Conservation (phyloP, 2,329 filamentous ascomycete genomes). For the Alternaria sp. region DNA sequence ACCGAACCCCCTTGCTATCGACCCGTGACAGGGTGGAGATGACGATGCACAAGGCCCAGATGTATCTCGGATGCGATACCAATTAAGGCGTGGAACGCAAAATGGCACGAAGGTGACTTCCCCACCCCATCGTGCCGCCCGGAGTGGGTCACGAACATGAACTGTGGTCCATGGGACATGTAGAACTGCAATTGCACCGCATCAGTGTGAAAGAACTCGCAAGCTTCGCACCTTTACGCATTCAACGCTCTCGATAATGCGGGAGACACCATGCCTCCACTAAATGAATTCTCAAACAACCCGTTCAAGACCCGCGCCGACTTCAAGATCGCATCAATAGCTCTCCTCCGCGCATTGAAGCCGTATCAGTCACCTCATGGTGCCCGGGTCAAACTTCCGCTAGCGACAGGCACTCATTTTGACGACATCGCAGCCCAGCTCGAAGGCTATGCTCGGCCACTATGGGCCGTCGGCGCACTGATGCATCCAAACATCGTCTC, state of each 20-base stretch:
- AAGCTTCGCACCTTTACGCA: not conserved
- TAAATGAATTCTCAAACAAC: constrained; percentile 44
- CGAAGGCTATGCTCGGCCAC: constrained; percentile 46
- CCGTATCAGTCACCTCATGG: constrained; percentile 45
- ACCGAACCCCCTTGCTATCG: not conserved
- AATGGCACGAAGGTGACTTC: not conserved
- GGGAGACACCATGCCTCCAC: constrained; percentile 34
- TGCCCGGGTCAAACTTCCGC: constrained; percentile 43
- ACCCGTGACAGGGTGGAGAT: not conserved
- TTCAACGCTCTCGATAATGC: rapidly evolving
- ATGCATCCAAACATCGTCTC: constrained; percentile 31
- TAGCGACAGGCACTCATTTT: constrained; percentile 48
- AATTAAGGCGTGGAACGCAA: not conserved
- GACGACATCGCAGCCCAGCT: constrained; percentile 49
- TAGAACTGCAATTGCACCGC: not conserved
- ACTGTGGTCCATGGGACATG: not conserved
- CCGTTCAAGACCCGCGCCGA: constrained; percentile 36
- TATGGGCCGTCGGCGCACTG: constrained; percentile 47
- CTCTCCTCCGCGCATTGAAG: constrained; percentile 37
- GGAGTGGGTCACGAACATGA: not conserved
- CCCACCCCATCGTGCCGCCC: not conserved
- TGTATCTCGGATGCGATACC: not conserved
- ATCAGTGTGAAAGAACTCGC: not conserved
- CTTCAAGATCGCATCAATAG: constrained; percentile 35
- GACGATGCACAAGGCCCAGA: not conserved